Base-by-base conservation (phyloP, 2,329 filamentous ascomycete genomes). In the Tolypocladium sp. region DNA sequence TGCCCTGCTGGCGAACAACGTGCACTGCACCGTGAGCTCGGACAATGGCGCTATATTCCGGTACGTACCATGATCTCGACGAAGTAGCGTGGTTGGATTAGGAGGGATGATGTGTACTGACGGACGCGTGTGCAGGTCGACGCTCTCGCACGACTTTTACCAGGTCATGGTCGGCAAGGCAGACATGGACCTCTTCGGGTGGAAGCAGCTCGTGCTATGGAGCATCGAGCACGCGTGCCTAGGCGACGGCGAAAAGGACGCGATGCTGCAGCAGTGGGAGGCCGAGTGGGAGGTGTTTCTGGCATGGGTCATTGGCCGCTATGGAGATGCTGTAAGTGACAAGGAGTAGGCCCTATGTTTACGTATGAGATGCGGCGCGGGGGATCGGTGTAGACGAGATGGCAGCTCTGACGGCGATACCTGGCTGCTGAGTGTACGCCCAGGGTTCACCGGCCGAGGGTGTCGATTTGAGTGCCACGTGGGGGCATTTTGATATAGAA, bases 71-170 rank as follows among this genome's bases (percentile, higher is more conserved):
- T 9, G 44, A 8, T 7, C 10, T 46, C 4, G 25, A 20, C 46
- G 46, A 9, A 20, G 25, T 4, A 49, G 7, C 17, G 6, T 4
- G 22, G 13, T 30, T 30, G 27, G 30, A 6, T 33, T 33, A 2
- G 1, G 15, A 15, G 6, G 9, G 15, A 7, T 20, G 17, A 6
- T 52, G 17, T 25, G 9, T 15, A 2, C 37, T 53, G 51, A 44
- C 37, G 2, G 3, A 10, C 3, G 10, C 12, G 13, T 25, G 7
- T 13, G 10, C 15, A 89, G 86, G 63, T 90, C 88, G 17, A 85
- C 85, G 2, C 78, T 91, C 51, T 87, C 86, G 1, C 87, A 91
- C 63, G 89, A 92, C 67, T 91, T 91, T 68, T 91, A 91, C 69
- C 89, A 92, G 68, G 80, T 87, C 60, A 84, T 91, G 78, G 80